Base-by-base conservation (phyloP, 108 stramenopile genomes). In the Skeletonema costatum region DNA sequence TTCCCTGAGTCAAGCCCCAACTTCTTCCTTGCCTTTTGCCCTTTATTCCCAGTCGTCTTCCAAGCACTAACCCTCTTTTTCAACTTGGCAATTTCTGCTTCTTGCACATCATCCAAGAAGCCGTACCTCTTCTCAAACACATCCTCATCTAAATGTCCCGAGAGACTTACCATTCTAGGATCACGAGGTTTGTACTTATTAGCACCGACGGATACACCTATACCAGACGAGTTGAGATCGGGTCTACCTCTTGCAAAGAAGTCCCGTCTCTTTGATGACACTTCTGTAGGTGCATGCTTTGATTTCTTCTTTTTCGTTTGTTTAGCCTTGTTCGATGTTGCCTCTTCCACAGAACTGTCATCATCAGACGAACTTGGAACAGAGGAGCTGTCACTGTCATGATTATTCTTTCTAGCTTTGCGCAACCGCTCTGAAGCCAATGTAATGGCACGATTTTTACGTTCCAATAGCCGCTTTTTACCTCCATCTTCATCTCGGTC, bases 121-220 rank as follows among this genome's bases (percentile, higher is more conserved):
- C 60, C 89, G 69, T 93, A 96, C 41, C 90, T 71, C 31, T 82
- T 81, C 29, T 93, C 90, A 68, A 94, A 94, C 16, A 85, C 80
- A 46, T 93, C 92, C 56, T 74, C 87, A 74, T 93, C 83, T 50
- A 91, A 82, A 64, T 87, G 88, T 38, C 93, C 96, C 12, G 84
- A 77, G 64, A 94, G 72, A 62, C 68, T 86, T 29, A 86, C 82
- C 67, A 87, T 78, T 21, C 96, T 88, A 10, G 96, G 96, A 81
- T 96, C 96, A 35, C 87, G 71, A 12, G 95, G 84, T 66, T 92
- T 89, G 82, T 94, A 96, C 25, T 84, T 83, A 75, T 93, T 83
- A 16, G 96, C 90, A n/a, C 88, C 89, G 72, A 94, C 86, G 60
- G 89, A 89, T 30, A 94, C 88, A 46, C 96, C 92, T n/a, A 93